Base-by-base conservation (phyloP, 108 stramenopile genomes). In the Cyclotella baltica region DNA sequence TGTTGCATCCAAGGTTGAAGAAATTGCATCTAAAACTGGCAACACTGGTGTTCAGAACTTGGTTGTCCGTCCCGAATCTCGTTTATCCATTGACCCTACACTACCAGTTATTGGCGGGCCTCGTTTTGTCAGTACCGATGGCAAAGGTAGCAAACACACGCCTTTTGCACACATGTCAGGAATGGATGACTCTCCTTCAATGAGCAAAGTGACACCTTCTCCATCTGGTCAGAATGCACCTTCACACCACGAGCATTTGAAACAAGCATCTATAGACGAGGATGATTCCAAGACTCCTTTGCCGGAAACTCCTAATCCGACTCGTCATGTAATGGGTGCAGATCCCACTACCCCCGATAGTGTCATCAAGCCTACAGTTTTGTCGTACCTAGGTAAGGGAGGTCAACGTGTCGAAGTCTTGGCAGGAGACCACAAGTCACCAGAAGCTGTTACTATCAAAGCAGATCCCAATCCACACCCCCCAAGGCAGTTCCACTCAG, bases 261-360 rank as follows among this genome's bases (percentile, higher is more conserved):
- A 56, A 30, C 36, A 47, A 33, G 2, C 37, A 33, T n/a, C 38
- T 34, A 16, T 11, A 23, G 62, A 69, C 47, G 4, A 34, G 3
- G 48, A 71, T 0, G 63, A 69, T 59, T 13, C n/a, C 10, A 62
- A 67, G 56, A 76, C 75, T 6, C 81, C 81, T 19, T 51, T 75
- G 30, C 65, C 70, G 3, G 43, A 59, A 15, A 57, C 81, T 34
- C 64, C 81, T 13, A 71, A 83, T 48, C 75, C 75, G 4, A 67
- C 75, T 31, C 62, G 65, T 38, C 81, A 83, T 62, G 64, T 23
- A 0, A 52, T 72, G 56, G 81, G 74, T 0, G 52, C 40, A 18
- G 64, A 71, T 0, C 57, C 56, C 34, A 65, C 33, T 20, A 67
- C 81, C 18, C 81, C 81, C 3, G 81, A 83, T 38, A 83, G 81